A percentile compares a stretch with the other conserved stretches of the same genome.
phyloP scores from a whole-genome alignment of 768 basidiomycete genomes.

The Gymnopilus junonius region DNA sequence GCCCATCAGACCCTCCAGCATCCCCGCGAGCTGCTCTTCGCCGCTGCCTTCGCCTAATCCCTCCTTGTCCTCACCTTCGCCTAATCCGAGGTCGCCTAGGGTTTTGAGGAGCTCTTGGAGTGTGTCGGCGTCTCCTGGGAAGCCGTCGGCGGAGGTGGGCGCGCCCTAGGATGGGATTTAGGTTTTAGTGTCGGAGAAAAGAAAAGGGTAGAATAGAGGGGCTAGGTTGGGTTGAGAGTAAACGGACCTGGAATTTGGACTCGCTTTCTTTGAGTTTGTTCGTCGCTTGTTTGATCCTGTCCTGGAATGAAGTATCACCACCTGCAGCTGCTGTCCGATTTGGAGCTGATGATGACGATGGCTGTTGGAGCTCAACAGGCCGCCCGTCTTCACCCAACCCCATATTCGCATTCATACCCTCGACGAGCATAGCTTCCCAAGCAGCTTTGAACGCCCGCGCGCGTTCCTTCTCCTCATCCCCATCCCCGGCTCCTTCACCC shows the following conservation, averaged over 20 bases:
- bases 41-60: constrained; percentile 21
- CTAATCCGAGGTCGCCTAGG: constrained; percentile 43
- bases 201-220: neutral
- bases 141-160: constrained; percentile 18
- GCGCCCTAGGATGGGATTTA: constrained; percentile 26
- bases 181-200: too few relatives aligned
- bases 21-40: constrained; percentile 60
- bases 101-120: constrained; percentile 59
- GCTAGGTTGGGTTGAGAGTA: neutral
- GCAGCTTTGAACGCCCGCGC: constrained; percentile 54
- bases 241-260: constrained; percentile 49
- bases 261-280: constrained; percentile 75
- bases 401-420: constrained; percentile 55
- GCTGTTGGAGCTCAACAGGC: constrained; percentile 6
- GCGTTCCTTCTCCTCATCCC: constrained; percentile 33
- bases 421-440: constrained; percentile 75
- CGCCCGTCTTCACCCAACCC: constrained; percentile 22
- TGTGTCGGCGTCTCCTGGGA: constrained; percentile 33
- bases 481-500: constrained; percentile 25
- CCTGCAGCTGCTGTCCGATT: constrained; percentile 9
- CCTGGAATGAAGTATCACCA: constrained; percentile 55
- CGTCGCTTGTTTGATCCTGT: constrained; percentile 72
- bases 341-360: neutral
- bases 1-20: constrained; percentile 83
- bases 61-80: constrained; percentile 27